Conservation (phyloP, 169 alveolate species). For the Miamiensis avidus region DNA sequence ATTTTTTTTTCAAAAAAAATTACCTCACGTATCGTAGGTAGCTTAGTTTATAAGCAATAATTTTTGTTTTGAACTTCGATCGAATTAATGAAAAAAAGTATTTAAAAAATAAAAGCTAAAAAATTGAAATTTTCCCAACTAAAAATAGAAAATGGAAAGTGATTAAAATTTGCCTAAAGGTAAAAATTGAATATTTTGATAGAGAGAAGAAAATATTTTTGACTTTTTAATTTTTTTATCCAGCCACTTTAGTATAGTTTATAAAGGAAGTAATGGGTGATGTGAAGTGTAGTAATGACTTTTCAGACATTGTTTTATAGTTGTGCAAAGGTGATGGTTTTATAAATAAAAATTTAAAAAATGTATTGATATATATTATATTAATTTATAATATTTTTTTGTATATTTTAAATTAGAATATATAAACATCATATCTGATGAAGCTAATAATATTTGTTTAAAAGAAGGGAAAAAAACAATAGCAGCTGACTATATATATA, state of each 20-base stretch:
- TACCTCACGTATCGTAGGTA: too few relatives aligned
- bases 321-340: neutral
- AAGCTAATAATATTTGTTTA: constrained; percentile 22
- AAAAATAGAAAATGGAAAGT: constrained; percentile 27
- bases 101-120: too few relatives aligned
- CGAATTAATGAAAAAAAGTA: too few relatives aligned
- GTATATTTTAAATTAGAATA: constrained; percentile 1
- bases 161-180: constrained; percentile 27
- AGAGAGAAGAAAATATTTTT: neutral
- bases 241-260: constrained; percentile 20
- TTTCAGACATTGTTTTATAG: constrained; percentile 2
- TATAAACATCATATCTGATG: constrained; percentile 14
- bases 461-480: constrained; percentile 31
- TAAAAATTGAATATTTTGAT: constrained; percentile 4
- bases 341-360: neutral
- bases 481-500: constrained; percentile 17
- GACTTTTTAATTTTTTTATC: neutral
- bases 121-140: too few relatives aligned
- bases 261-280: constrained; percentile 10
- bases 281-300: constrained; percentile 16
- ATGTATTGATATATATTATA: neutral
- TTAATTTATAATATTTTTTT: neutral
- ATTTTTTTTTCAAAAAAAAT: too few relatives aligned
- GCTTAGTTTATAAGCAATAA: too few relatives aligned
- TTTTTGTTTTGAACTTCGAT: too few relatives aligned